Evolutionary conservation across 345 rosid species (phyloP), one percentile per base, ranked within the genome.

Genomic region (Salix koriyanagi): DNA sequence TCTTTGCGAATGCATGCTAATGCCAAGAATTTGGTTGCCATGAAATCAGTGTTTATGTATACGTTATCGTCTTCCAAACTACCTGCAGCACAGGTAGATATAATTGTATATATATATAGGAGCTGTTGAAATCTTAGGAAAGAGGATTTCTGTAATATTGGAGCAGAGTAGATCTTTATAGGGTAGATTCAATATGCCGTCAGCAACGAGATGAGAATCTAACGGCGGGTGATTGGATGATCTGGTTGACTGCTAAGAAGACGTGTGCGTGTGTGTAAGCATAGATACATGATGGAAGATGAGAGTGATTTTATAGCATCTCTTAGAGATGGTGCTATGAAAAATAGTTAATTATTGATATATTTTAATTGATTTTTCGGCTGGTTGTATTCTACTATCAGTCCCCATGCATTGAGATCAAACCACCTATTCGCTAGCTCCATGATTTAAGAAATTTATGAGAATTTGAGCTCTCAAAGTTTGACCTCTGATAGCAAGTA

Each of bases 21-120:
- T 0, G 91, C 80, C 77, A 94, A 76, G 4, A 92, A 79, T 87
- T 90, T 94, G 68, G 85, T 81, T 62, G 94, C 97, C 98, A 94
- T 94, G 48, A 21, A 56, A 7, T 7, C 11, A 0, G 21, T 42
- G 28, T n/a, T 54, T 54, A 8, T 0, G 62, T 3, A 11, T 9
- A n/a, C 14, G 28, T 5, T 56, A 1, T 11, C 10, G 8, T 23
- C 62, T 56, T 56, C 25, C 25, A n/a, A 56, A 9, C 8, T 41
- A 41, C 62, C 62, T 26, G 48, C 26, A 6, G 6, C 26, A 6
- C 26, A 11, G 1, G 13, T 7, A 58, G 37, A 11, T 30, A 34
- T 32, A 28, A 56, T 52, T 32, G 41, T 25, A 23, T 67, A 42
- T 62, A 30, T 28, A 28, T 28, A 28, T 28, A 28, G 19, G 69